These are phyloP conservation scores for Aspergillus olivimuriae DNA, from an alignment of 495 filamentous ascomycete species.

Conservation along the genomic window DNA sequence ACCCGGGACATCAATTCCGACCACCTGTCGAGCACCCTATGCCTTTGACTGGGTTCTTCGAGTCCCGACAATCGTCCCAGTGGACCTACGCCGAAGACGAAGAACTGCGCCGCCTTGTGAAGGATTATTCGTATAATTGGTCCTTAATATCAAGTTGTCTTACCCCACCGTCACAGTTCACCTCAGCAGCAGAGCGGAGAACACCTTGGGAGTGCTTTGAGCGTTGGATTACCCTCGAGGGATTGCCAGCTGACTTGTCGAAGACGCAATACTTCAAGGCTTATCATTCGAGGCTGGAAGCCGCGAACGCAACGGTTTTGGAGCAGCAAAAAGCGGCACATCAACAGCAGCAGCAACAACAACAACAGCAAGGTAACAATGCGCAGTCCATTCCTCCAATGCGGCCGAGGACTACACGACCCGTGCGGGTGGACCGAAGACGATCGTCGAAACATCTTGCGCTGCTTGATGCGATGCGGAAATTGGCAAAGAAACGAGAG, in stretches of 20 bases:
- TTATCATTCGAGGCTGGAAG: constrained; percentile 74
- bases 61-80: constrained; percentile 75
- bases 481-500: constrained; percentile 90
- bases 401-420: constrained; percentile 62
- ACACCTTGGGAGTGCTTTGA: constrained; percentile 99
- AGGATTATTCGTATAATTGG: constrained; percentile 96
- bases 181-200: constrained; percentile 78
- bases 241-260: constrained; percentile 80
- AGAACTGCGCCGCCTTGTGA: constrained; percentile 73
- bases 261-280: constrained; percentile 89
- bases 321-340: constrained; percentile 54
- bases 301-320: constrained; percentile 61
- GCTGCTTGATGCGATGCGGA: constrained; percentile 89
- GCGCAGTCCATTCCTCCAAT: constrained; percentile 53
- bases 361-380: constrained; percentile 44
- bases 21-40: constrained; percentile 87
- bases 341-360: constrained; percentile 53
- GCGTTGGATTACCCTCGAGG: constrained; percentile 86
- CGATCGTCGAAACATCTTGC: constrained; percentile 79
- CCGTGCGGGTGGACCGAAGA: constrained; percentile 75
- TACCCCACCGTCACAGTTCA: constrained; percentile 63
- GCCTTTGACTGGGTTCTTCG: constrained; percentile 85
- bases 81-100: constrained; percentile 90
- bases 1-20: constrained; percentile 86
- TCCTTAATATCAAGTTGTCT: constrained; percentile 79